phyloP scores from a whole-genome alignment of 139 green algal genomes.

The Microglena sp. region DNA sequence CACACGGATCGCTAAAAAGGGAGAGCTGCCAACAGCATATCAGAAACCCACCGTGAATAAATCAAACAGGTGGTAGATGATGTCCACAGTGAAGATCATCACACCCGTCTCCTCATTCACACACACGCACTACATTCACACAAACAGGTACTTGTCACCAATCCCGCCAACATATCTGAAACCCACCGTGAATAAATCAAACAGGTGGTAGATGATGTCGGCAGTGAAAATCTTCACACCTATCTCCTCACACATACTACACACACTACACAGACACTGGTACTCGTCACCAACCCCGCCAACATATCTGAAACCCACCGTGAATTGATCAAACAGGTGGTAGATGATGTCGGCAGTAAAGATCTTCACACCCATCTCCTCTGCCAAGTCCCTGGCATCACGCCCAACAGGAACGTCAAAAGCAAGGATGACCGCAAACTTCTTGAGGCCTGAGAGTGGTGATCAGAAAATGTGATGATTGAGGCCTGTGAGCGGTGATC shows the following conservation, averaged over 20 bases:
- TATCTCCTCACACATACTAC: too few relatives aligned
- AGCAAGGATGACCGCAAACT: slow-evolving; percentile 91
- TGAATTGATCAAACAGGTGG: slow-evolving; percentile 99
- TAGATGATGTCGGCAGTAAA: slow-evolving; percentile 99
- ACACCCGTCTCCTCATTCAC: slow-evolving; percentile 78
- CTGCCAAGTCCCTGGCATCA: slow-evolving; percentile 46
- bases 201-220: slow-evolving; percentile 99
- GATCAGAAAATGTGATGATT: neutral
- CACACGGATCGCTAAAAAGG: too few relatives aligned
- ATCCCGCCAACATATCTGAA: too few relatives aligned
- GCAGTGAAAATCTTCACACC: slow-evolving; percentile 89
- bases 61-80: slow-evolving; percentile 99
- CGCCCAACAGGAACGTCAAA: slow-evolving; percentile 94
- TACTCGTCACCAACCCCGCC: too few relatives aligned
- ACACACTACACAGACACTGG: too few relatives aligned
- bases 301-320: too few relatives aligned
- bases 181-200: slow-evolving; percentile 84
- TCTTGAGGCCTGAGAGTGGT: slow-evolving; percentile 37
- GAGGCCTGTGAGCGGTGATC: neutral
- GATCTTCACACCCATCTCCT: slow-evolving; percentile 79
- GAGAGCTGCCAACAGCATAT: too few relatives aligned
- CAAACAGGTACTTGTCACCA: too few relatives aligned
- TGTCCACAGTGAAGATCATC: slow-evolving; percentile 93
- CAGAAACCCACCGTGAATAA: slow-evolving; percentile 81
- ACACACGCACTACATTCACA: too few relatives aligned